Conservation (phyloP, 2,329 filamentous ascomycete species). For the Leptosphaerulina australis region DNA sequence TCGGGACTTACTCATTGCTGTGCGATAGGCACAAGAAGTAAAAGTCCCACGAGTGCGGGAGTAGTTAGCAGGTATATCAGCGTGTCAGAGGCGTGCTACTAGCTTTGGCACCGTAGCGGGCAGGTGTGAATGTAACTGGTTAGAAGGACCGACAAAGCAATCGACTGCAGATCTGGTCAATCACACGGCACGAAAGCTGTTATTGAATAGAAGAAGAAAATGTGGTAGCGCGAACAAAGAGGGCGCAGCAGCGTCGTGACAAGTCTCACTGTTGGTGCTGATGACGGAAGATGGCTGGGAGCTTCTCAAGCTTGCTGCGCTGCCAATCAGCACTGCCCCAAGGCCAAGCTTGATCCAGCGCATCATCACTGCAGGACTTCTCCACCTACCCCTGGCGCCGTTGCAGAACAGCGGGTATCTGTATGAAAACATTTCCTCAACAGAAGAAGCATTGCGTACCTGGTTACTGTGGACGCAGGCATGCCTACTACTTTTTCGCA, state of each 20-base stretch:
- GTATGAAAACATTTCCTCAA: background rate
- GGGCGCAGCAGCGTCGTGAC: slow-evolving; percentile 13
- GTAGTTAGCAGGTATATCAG: slow-evolving; percentile 12
- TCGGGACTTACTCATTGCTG: slow-evolving; percentile 19
- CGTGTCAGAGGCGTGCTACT: slow-evolving; percentile 17
- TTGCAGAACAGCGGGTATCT: slow-evolving; percentile 18
- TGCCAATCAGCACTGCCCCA: slow-evolving; percentile 17
- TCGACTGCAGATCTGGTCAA: slow-evolving; percentile 11
- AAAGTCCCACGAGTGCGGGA: background rate
- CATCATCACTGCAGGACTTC: slow-evolving; percentile 5
- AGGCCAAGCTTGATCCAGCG: slow-evolving; percentile 12
- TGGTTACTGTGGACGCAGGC: slow-evolving; percentile 2
- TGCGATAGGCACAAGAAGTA: slow-evolving; percentile 9
- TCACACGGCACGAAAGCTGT: slow-evolving; percentile 3
- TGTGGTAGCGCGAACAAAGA: slow-evolving; percentile 14
- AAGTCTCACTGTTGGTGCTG: slow-evolving; percentile 5
- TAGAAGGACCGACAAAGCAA: background rate
- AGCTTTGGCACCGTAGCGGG: slow-evolving; percentile 8
- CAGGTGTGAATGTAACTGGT: slow-evolving; percentile 14
- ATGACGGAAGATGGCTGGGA: slow-evolving; percentile 20
- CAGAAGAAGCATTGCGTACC: slow-evolving; percentile 6
- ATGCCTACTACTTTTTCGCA: background rate
- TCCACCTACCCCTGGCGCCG: slow-evolving; percentile 22
- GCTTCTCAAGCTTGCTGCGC: slow-evolving; percentile 7
- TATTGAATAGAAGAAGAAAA: background rate